These are phyloP conservation scores for Ochromonas danica DNA, from an alignment of 108 stramenopile species.

Conservation along the genomic window DNA sequence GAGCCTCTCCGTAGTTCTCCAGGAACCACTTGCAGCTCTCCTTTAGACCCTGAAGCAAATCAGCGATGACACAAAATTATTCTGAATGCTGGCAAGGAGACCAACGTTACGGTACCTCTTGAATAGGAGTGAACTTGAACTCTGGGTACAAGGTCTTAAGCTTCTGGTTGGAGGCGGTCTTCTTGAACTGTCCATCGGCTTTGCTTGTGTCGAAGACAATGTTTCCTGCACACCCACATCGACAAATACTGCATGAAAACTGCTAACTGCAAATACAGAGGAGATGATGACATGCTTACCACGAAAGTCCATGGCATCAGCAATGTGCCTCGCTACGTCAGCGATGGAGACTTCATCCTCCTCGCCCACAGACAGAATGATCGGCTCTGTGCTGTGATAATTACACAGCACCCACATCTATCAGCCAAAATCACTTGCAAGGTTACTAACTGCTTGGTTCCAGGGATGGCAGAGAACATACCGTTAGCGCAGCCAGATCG, in stretches of 20 bases:
- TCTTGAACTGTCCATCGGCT: conserved; percentile 97
- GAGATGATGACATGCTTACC: too few relatives aligned
- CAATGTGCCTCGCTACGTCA: conserved; percentile 83
- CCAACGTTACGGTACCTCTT: conserved; percentile 14
- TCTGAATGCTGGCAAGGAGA: not conserved
- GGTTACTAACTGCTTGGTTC: not conserved
- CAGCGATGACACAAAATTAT: not conserved
- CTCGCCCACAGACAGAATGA: conserved; percentile 88
- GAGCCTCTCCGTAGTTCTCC: conserved; percentile 51
- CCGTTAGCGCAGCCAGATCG: conserved; percentile 91
- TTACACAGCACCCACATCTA: conserved; percentile 78
- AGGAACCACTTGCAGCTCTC: conserved; percentile 49
- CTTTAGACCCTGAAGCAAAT: conserved; percentile 64
- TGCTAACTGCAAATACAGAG: not conserved
- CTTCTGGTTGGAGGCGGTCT: conserved; percentile 92
- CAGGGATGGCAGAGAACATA: not conserved
- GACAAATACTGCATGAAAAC: conserved; percentile 33
- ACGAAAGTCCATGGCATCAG: conserved; percentile 90
- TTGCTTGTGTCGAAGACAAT: conserved; percentile 83
- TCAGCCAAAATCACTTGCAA: not conserved
- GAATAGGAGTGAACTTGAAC: conserved; percentile 86
- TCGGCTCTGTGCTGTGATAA: conserved; percentile 84
- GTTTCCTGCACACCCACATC: conserved; percentile 56
- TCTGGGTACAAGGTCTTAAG: conserved; percentile 76
- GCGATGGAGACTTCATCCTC: conserved; percentile 88